A percentile compares a stretch with the other conserved stretches of the same genome.
These are phyloP conservation scores for Endoconidiophora polonica DNA, from an alignment of 2,329 filamentous ascomycete genomes.

Conservation along the genomic window DNA sequence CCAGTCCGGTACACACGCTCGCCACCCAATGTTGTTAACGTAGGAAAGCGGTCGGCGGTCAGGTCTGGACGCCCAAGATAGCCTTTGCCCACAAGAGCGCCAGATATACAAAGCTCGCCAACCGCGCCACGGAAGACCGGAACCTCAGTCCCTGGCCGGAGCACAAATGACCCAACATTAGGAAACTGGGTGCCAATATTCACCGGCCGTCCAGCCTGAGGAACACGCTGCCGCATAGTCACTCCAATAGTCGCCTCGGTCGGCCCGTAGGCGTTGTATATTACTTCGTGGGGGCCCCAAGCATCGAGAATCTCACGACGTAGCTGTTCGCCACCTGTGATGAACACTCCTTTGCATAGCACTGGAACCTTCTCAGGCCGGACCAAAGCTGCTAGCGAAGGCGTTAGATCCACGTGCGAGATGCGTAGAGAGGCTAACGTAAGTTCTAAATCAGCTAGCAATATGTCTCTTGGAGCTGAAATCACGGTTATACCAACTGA, in stretches of 20 bases:
- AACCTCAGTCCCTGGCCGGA: constrained; percentile 49
- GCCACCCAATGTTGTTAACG: constrained; percentile 30
- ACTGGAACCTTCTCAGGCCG: constrained; percentile 67
- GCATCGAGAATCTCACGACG: constrained; percentile 76
- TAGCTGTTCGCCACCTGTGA: constrained; percentile 77
- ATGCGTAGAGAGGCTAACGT: constrained; percentile 57
- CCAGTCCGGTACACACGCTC: constrained; percentile 72
- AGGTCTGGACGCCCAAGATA: constrained; percentile 72
- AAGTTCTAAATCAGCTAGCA: constrained; percentile 65
- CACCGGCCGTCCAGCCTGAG: constrained; percentile 58
- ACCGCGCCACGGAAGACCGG: constrained; percentile 64
- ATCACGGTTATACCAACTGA: constrained; percentile 74
- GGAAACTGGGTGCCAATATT: constrained; percentile 80
- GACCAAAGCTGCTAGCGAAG: constrained; percentile 64
- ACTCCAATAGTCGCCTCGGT: constrained; percentile 88
- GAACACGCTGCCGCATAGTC: constrained; percentile 75
- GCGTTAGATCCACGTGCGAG: constrained; percentile 84
- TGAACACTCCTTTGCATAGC: constrained; percentile 71
- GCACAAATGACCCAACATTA: constrained; percentile 72
- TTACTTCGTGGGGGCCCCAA: constrained; percentile 65
- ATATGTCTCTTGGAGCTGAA: constrained; percentile 64
- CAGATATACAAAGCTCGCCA: constrained; percentile 78
- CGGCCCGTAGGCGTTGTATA: constrained; percentile 86
- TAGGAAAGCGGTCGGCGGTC: constrained; percentile 60
- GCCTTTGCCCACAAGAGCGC: constrained; percentile 73